Evolutionary conservation across 108 stramenopile genomes (phyloP), one percentile per base, ranked within the genome.

Genomic region (Skeletonema grethae): DNA sequence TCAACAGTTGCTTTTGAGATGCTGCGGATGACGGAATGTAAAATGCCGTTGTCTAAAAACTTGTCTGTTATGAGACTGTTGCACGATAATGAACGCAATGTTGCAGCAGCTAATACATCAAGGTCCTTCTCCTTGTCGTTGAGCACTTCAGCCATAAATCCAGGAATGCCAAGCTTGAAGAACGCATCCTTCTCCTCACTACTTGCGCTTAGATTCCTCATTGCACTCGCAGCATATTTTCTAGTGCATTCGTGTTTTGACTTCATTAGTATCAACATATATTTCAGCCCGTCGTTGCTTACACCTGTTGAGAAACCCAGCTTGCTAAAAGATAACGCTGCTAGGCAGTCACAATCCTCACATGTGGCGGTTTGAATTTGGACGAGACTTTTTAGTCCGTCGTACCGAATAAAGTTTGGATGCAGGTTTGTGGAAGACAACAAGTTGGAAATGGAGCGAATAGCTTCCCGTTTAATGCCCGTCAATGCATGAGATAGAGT

Each of bases 401-500:
- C 93, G 24, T 80, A 65, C 56, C 80, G 65, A 57, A 94, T 85
- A 36, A 93, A 72, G 18, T 57, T 67, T 4, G 77, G 41, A 56
- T 92, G 91, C 18, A 87, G 82, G 46, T 89, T 80, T 60, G 67
- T 65, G 13, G 83, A 82, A 11, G 89, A 85, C 58, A 94, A 70
- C 35, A 94, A 31, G 65, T 94, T 94, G 24, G 90, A 71, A 7
- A 91, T 63, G 18, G 86, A 85, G 35, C 93, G 84, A n/a, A 81
- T 76, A 34, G 93, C 91, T 79, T 94, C 93, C 0, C 91, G 77
- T 72, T 90, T 88, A 15, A 94, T 86, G 65, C 82, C 89, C 46
- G 85, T 65, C 24, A 67, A 58, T 48, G 70, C 63, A 67, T 87
- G 88, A 16, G 67, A 62, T 62, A 92, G 69, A 28, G 86, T 50